Conservation (phyloP, 2,329 filamentous ascomycete genomes). For the Diaporthe vaccinii region DNA sequence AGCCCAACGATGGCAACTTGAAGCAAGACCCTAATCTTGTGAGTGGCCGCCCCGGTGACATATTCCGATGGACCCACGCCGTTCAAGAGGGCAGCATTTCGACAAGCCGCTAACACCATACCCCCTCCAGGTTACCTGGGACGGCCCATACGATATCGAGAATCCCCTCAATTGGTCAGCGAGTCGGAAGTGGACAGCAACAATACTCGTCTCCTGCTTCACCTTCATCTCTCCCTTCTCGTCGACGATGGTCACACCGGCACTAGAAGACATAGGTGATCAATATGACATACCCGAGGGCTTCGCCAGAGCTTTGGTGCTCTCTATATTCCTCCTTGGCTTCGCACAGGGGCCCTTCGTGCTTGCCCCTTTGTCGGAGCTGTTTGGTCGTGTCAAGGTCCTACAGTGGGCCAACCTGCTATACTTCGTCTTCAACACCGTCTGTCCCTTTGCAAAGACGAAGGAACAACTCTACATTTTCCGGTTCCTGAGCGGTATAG, state of each 20-base stretch:
- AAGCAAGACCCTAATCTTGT: slow-evolving; percentile 11
- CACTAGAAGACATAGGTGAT: slow-evolving; percentile 22
- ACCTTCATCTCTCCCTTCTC: slow-evolving; percentile 38
- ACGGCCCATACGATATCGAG: slow-evolving; percentile 31
- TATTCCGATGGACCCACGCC: not conserved
- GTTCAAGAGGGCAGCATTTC: not conserved
- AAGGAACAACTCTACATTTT: slow-evolving; percentile 48
- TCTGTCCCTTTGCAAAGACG: slow-evolving; percentile 45
- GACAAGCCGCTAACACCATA: slow-evolving; percentile 8
- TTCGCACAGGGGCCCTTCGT: slow-evolving; percentile 34
- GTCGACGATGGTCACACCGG: slow-evolving; percentile 34
- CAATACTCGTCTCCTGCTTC: slow-evolving; percentile 32
- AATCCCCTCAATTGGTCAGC: slow-evolving; percentile 34
- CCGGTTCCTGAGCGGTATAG: slow-evolving; percentile 52
- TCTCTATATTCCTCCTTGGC: slow-evolving; percentile 26
- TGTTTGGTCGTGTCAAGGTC: slow-evolving; percentile 50
- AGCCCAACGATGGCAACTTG: not conserved
- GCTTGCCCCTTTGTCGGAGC: slow-evolving; percentile 55
- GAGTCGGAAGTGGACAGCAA: slow-evolving; percentile 31
- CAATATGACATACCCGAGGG: slow-evolving; percentile 24
- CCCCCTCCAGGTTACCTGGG: slow-evolving; percentile 31
- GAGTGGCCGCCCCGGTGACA: not conserved
- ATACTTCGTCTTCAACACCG: slow-evolving; percentile 49
- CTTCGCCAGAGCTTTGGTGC: slow-evolving; percentile 8
- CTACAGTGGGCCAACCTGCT: slow-evolving; percentile 48